A percentile compares a stretch with the other conserved stretches of the same genome.
phyloP scores from a whole-genome alignment of 805 yeast species.

The Cyberlindnera euphorbiae region DNA sequence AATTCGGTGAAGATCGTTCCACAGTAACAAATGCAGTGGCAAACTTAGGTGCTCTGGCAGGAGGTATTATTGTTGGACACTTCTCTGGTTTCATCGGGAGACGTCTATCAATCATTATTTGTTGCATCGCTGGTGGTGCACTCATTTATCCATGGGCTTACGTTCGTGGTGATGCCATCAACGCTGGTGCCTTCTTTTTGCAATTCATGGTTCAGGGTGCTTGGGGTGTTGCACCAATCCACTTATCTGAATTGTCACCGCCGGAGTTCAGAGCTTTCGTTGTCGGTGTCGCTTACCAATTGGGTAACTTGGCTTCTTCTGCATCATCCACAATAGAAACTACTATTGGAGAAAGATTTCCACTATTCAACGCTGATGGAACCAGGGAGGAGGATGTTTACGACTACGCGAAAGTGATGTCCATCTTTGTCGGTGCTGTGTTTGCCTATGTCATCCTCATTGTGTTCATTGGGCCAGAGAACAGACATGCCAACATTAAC shows the following conservation, averaged over 20 bases:
- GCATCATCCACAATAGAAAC: slow-evolving; percentile 68
- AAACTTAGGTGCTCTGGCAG: slow-evolving; percentile 52
- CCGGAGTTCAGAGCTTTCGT: slow-evolving; percentile 60
- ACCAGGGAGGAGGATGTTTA: slow-evolving; percentile 28
- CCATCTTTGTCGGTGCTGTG: slow-evolving; percentile 62
- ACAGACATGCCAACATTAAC: slow-evolving; percentile 32
- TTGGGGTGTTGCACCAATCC: slow-evolving; percentile 65
- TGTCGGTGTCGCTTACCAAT: slow-evolving; percentile 59
- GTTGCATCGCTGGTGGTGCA: slow-evolving; percentile 54
- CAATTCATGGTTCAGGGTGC: slow-evolving; percentile 66
- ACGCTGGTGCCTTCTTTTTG: slow-evolving; percentile 57
- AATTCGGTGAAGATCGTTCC: slow-evolving; percentile 36
- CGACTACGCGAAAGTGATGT: slow-evolving; percentile 59
- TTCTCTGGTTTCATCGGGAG: slow-evolving; percentile 51
- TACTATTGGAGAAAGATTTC: slow-evolving; percentile 54
- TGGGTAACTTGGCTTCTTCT: slow-evolving; percentile 63
- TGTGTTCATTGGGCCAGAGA: slow-evolving; percentile 58
- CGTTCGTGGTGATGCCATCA: slow-evolving; percentile 41
- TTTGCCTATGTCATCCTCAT: slow-evolving; percentile 47
- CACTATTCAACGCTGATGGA: slow-evolving; percentile 31
- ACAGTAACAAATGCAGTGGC: slow-evolving; percentile 56
- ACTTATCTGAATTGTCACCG: slow-evolving; percentile 56
- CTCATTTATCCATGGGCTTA: slow-evolving; percentile 62
- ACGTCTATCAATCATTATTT: slow-evolving; percentile 45
- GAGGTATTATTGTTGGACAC: slow-evolving; percentile 54